These are phyloP conservation scores for Potentilla sterilis DNA, from an alignment of 306 rosid genomes.

Conservation along the genomic window DNA sequence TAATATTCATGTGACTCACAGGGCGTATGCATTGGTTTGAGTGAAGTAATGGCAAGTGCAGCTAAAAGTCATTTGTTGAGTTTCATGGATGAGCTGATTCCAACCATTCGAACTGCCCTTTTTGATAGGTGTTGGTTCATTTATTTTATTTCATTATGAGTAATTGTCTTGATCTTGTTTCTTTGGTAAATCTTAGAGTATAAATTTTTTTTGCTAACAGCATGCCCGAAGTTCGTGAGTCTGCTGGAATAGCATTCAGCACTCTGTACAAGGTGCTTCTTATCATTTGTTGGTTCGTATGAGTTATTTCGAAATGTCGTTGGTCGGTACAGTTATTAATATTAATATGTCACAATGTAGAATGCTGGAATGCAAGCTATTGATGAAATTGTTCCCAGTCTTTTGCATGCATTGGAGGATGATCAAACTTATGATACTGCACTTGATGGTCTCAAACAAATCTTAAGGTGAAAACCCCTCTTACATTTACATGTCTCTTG, in stretches of 20 bases:
- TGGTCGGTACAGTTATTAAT: neutral
- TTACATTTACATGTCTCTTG: neutral
- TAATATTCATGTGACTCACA: constrained; percentile 27
- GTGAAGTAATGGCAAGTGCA: constrained; percentile 97
- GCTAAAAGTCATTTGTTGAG: constrained; percentile 87
- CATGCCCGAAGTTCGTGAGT: constrained; percentile 81
- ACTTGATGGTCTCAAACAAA: constrained; percentile 97
- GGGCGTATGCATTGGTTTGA: constrained; percentile 98
- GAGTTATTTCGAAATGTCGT: neutral
- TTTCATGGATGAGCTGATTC: constrained; percentile 95
- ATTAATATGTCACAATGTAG: constrained; percentile 38
- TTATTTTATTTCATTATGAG: constrained; percentile 11
- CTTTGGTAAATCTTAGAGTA: neutral
- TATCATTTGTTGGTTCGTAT: neutral
- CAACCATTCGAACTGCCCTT: constrained; percentile 89
- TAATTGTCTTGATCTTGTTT: neutral
- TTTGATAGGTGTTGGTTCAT: constrained; percentile 71
- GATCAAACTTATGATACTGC: constrained; percentile 91
- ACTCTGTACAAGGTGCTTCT: constrained; percentile 81
- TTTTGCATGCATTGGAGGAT: constrained; percentile 90
- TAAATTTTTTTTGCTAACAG: constrained; percentile 40
- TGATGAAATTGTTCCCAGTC: constrained; percentile 94
- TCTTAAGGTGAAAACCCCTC: constrained; percentile 58
- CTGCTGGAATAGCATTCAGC: constrained; percentile 95
- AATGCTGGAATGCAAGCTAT: constrained; percentile 99